phyloP scores from a whole-genome alignment of 768 basidiomycete genomes.

The Amanita fuliginea region DNA sequence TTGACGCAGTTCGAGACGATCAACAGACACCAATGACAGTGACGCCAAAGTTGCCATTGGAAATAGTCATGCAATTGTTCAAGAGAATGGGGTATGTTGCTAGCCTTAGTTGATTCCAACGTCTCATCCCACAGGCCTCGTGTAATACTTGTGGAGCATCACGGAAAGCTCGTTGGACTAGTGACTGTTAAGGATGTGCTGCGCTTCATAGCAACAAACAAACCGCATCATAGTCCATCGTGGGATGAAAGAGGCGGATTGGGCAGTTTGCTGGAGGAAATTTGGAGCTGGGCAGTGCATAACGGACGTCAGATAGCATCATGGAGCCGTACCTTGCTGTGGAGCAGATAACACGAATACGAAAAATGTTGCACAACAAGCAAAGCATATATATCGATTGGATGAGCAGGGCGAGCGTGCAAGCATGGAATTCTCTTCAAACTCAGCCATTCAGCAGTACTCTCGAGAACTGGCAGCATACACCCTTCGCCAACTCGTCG shows the following conservation, averaged over 20 bases:
- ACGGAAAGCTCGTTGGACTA: constrained; percentile 72
- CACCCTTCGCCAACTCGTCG: constrained; percentile 33
- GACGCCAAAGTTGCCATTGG: constrained; percentile 82
- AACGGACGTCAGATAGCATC: constrained; percentile 22
- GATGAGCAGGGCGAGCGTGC: not conserved
- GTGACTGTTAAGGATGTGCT: constrained; percentile 96
- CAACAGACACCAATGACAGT: constrained; percentile 87
- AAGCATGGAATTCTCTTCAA: constrained; percentile 9
- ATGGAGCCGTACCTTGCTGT: constrained; percentile 27
- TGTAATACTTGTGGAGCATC: constrained; percentile 89
- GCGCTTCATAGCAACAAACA: constrained; percentile 64
- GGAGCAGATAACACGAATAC: constrained; percentile 14
- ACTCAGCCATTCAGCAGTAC: constrained; percentile 24
- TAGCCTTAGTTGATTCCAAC: not conserved
- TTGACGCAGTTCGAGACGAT: constrained; percentile 2
- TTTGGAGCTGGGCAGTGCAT: constrained; percentile 43
- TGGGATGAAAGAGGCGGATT: constrained; percentile 59
- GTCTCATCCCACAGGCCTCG: constrained; percentile 52
- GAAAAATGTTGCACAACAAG: not conserved
- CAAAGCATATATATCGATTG: not conserved
- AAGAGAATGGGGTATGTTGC: constrained; percentile 87
- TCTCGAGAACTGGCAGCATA: constrained; percentile 37
- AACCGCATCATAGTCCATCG: constrained; percentile 37
- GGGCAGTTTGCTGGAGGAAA: constrained; percentile 50
- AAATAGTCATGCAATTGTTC: constrained; percentile 97